These are phyloP conservation scores for Diaporthe citriasiana DNA, from an alignment of 2,329 filamentous ascomycete species.

Conservation along the genomic window DNA sequence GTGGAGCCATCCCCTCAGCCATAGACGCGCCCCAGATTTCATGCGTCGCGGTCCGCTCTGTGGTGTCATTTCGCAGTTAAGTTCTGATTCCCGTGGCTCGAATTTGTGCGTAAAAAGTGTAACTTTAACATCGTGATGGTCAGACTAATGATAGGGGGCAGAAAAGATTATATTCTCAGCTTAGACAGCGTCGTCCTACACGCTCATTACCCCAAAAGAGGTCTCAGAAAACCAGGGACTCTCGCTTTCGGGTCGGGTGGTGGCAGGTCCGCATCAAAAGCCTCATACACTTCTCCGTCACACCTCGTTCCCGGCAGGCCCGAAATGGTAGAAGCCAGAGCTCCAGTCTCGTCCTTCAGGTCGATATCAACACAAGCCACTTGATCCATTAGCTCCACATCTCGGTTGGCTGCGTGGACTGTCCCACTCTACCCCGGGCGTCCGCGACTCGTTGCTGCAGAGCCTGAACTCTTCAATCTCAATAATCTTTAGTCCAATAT, in stretches of 20 bases:
- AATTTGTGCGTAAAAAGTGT: too few relatives aligned
- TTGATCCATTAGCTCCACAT: background rate
- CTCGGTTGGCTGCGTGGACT: background rate
- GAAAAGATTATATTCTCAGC: background rate
- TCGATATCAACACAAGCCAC: background rate
- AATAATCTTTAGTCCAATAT: background rate
- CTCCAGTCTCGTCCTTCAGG: background rate
- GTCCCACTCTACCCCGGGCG: background rate
- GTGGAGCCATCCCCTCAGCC: background rate
- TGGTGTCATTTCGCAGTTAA: too few relatives aligned
- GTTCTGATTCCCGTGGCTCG: too few relatives aligned
- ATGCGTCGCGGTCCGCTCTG: background rate
- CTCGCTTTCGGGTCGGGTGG: background rate
- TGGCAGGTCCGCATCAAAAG: background rate
- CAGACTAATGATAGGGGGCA: background rate
- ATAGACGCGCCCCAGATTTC: background rate
- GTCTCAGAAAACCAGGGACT: background rate
- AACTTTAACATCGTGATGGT: too few relatives aligned
- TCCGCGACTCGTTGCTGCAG: background rate
- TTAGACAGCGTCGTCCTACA: background rate
- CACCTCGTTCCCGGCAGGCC: background rate
- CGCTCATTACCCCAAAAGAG: background rate
- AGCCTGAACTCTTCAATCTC: background rate
- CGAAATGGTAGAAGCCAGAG: background rate
- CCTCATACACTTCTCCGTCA: background rate